phyloP scores from a whole-genome alignment of 2,329 filamentous ascomycete genomes.

The Aspergillus texensis region DNA sequence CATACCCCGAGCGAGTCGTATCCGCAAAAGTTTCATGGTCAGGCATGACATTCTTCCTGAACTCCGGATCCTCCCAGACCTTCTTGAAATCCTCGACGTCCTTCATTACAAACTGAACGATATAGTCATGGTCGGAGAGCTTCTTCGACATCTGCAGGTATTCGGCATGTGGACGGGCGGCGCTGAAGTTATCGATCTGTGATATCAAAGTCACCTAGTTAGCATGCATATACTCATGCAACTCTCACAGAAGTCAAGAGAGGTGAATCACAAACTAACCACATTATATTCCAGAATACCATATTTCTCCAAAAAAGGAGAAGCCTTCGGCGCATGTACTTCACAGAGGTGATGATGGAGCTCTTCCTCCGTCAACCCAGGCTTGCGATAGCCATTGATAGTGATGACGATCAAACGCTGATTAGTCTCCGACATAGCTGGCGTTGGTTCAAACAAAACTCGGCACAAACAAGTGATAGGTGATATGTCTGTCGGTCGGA shows the following conservation, averaged over 20 bases:
- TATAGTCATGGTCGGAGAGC: constrained; percentile 34
- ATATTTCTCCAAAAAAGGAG: constrained; percentile 31
- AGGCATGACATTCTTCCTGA: constrained; percentile 27
- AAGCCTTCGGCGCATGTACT: constrained; percentile 29
- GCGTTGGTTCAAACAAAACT: not conserved
- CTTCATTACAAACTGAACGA: constrained; percentile 37
- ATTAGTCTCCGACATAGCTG: not conserved
- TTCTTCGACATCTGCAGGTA: constrained; percentile 15
- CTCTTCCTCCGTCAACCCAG: constrained; percentile 32
- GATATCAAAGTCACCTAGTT: not conserved
- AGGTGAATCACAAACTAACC: constrained; percentile 18
- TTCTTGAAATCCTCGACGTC: constrained; percentile 32
- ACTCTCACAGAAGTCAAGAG: not conserved
- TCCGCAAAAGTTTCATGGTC: constrained; percentile 39
- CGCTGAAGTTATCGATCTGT: constrained; percentile 14
- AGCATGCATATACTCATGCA: not conserved
- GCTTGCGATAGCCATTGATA: constrained; percentile 33
- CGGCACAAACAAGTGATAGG: not conserved
- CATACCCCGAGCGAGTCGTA: constrained; percentile 15
- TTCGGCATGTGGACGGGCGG: constrained; percentile 2
- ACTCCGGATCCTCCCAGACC: constrained; percentile 35
- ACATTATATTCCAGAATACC: constrained; percentile 33
- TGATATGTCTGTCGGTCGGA: too few species aligned
- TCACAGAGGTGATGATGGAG: constrained; percentile 31
- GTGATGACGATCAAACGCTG: constrained; percentile 22